These are phyloP conservation scores for Albophoma yamanashiensis DNA, from an alignment of 2,329 filamentous ascomycete genomes.

Conservation along the genomic window DNA sequence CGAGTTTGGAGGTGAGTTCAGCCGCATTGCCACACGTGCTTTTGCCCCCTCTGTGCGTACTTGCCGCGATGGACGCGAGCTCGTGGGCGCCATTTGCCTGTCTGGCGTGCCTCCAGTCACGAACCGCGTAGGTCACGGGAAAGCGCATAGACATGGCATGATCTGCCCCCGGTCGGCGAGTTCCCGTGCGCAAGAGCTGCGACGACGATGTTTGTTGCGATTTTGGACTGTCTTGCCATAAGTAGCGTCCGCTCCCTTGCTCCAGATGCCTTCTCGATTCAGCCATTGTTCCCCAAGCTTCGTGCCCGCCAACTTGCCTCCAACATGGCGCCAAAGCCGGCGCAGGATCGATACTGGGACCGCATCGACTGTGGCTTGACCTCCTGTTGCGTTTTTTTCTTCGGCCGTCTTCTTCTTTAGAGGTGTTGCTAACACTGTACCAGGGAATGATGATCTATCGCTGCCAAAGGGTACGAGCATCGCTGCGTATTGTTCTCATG, in stretches of 20 bases:
- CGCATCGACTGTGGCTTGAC: conserved; percentile 11
- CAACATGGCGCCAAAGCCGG: not conserved
- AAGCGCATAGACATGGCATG: not conserved
- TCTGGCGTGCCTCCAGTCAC: not conserved
- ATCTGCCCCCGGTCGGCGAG: not conserved
- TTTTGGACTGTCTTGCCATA: not conserved
- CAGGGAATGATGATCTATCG: conserved; percentile 53
- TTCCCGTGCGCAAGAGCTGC: not conserved
- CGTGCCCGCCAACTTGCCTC: not conserved
- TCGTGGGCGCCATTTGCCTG: not conserved
- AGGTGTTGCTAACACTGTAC: conserved; percentile 19
- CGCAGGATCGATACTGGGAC: conserved; percentile 18
- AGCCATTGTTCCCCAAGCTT: not conserved
- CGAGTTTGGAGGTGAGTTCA: conserved; percentile 49
- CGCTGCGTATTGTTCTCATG: not conserved
- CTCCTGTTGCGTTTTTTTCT: conserved; percentile 5
- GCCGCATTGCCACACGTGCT: conserved; percentile 1
- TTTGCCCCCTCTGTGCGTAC: not conserved
- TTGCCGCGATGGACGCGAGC: not conserved
- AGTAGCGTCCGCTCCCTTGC: not conserved
- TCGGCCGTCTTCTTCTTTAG: not conserved
- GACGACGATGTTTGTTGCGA: not conserved
- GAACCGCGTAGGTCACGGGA: not conserved
- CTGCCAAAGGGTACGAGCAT: conserved; percentile 50
- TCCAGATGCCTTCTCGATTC: not conserved